Percentiles rank a stretch among this genome's conserved stretches.
Conservation (phyloP, 2,329 filamentous ascomycete genomes). For the Ceratocystiopsis sp. region DNA sequence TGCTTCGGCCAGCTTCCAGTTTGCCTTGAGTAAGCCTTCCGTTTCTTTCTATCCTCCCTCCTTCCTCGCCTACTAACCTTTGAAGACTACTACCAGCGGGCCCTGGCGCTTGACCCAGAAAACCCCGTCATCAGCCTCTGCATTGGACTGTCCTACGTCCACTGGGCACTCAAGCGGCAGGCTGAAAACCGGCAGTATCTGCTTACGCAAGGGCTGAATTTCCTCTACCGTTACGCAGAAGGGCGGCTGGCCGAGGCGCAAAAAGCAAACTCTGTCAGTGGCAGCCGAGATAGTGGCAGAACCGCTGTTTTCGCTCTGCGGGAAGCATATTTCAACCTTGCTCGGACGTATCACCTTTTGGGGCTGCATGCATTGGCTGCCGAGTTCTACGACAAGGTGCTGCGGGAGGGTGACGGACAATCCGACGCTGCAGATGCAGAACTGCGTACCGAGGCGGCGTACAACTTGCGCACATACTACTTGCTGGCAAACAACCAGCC, state of each 20-base stretch:
- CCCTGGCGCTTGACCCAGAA: conserved; percentile 52
- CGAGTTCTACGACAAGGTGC: conserved; percentile 44
- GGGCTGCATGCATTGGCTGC: conserved; percentile 58
- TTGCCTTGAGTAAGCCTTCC: conserved; percentile 53
- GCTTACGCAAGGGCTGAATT: conserved; percentile 69
- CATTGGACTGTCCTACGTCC: conserved; percentile 70
- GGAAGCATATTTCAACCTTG: conserved; percentile 73
- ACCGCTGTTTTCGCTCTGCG: conserved; percentile 24
- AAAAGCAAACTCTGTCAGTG: conserved; percentile 1
- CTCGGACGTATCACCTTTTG: conserved; percentile 56
- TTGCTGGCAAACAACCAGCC: conserved; percentile 44
- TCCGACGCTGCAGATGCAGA: conserved; percentile 17
- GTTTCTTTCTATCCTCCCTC: no score
- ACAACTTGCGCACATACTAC: conserved; percentile 53
- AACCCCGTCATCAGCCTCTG: conserved; percentile 69
- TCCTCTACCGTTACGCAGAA: conserved; percentile 59
- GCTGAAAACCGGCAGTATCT: conserved; percentile 80
- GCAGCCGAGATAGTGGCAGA: conserved; percentile 19
- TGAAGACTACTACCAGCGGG: conserved; percentile 60
- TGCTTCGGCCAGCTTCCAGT: conserved; percentile 65
- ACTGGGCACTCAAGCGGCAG: conserved; percentile 78
- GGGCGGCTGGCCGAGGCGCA: conserved; percentile 24
- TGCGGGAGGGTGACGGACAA: conserved; percentile 19
- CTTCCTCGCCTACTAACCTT: no score
- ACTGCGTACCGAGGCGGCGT: conserved; percentile 54